Evolutionary conservation across 2,329 filamentous ascomycete species (phyloP), one percentile per base, ranked within the genome.

Genomic region (Diplodia sapinea): DNA sequence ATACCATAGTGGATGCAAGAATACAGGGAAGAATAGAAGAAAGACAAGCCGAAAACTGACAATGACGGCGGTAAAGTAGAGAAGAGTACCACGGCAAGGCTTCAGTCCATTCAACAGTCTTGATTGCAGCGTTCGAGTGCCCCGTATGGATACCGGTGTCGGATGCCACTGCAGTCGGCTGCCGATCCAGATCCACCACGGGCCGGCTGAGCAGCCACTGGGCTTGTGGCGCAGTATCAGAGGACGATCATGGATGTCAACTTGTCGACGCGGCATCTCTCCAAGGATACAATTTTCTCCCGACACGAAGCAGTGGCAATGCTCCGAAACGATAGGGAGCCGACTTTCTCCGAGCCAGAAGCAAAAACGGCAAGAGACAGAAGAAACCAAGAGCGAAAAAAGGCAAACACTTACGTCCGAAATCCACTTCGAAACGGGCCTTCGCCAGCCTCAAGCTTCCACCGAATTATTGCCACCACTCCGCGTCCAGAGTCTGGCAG

Each of bases 271-370:
- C 17, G 26, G 26, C 29, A 38, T 40, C 9, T n/a, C 29, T 26
- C 23, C 11, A 40, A 33, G 51, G 8, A 33, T 13, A 33, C 7
- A 36, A 7, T 20, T 47, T 15, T 11, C 20, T 20, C n/a, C 15
- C 33, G 40, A 15, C 23, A 9, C 12, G 31, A 51, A 23, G n/a
- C 31, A 4, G 57, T 38, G 43, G 57, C 57, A 33, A 36, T 33
- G 7, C 6, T 7, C 33, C 43, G 23, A 31, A 13, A 51, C 43
- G 20, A 26, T 31, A 9, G 36, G 43, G 33, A 38, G 59, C 59
- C 59, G 59, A 38, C 12, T 36, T 20, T 38, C n/a, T 29, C 59
- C 47, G 59, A 23, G 17, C 29, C 26, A 51, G 43, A 63, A 63
- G 43, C 36, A 17, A 43, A 26, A n/a, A 38, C 59, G 59, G 47